A percentile compares a stretch with the other conserved stretches of the same genome.
phyloP scores from a whole-genome alignment of 441 rosid species.

The Pelargonium fulgidum region DNA sequence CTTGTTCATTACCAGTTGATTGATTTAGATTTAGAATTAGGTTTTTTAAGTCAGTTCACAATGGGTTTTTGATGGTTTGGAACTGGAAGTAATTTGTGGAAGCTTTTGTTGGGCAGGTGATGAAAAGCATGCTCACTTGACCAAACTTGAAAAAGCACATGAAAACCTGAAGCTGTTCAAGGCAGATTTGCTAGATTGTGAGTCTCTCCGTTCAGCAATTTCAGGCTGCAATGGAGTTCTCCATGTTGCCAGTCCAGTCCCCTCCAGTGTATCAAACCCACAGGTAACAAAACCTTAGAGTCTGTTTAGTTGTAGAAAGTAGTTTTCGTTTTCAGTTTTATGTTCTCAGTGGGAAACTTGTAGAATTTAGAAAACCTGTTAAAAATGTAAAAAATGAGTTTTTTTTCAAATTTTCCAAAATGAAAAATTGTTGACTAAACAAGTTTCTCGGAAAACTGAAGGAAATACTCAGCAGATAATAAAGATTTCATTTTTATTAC shows the following conservation, averaged over 20 bases:
- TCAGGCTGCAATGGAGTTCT: conserved; percentile 53
- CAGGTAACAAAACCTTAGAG: conserved; percentile 30
- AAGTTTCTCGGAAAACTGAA: no score
- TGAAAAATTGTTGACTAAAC: no score
- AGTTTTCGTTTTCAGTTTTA: no score
- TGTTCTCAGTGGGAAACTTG: no score
- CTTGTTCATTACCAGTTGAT: neutral
- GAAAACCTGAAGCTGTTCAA: conserved; percentile 57
- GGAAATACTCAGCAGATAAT: no score
- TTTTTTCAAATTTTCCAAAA: no score
- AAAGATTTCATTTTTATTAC: no score
- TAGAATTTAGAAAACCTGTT: no score
- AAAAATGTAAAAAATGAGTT: no score
- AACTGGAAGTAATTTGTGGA: neutral
- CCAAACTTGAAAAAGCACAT: conserved; percentile 44
- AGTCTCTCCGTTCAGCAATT: conserved; percentile 39
- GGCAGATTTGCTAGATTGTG: conserved; percentile 52
- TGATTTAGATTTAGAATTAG: no score
- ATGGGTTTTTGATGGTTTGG: neutral
- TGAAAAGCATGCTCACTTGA: conserved; percentile 51
- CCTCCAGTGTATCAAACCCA: conserved; percentile 36
- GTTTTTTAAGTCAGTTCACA: neutral
- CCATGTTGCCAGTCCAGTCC: conserved; percentile 61
- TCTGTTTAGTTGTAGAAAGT: no score
- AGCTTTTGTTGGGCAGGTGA: conserved; percentile 26